Evolutionary conservation across 169 alveolate species (phyloP), one percentile per base, ranked within the genome.

Genomic region (Plasmodium ovale): DNA sequence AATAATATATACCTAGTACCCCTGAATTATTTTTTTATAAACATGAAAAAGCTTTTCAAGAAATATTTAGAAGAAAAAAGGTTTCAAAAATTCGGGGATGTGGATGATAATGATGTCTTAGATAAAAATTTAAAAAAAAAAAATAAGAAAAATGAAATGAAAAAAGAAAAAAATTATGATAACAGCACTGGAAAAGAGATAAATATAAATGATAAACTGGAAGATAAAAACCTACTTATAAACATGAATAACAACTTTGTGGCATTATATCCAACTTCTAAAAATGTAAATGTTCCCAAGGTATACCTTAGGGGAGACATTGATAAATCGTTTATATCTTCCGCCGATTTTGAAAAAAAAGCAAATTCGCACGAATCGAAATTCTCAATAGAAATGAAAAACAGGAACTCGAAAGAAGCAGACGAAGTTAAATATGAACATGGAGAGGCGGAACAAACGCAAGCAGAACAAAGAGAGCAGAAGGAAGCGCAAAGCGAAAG

Each of bases 1-100:
- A 77, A 77, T 67, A 77, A 77, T 53, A 77, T 77, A 31, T 77
- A 77, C 54, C 62, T 77, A 77, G 88, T 77, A n/a, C 88, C 88
- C 19, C 62, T 77, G 74, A 77, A 77, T 77, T 77, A 77, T 64
- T 62, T 62, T 42, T 77, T 77, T 62, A 77, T 77, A 62, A 77
- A 77, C 54, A 60, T 77, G 74, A 77, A 77, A 77, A 77, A 77
- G 44, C 60, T 60, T 62, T 77, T 77, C 29, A 77, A 60, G 44
- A 44, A 77, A 35, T 35, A 64, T 59, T 19, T 21, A 67, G 69
- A 77, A 21, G 88, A 47, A 47, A 77, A 54, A 25, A 16, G 23
- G 56, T 21, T n/a, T 25, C 31, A 42, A 10, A 77, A 60, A 27
- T 16, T 47, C 19, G 68, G n/a, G 6, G 49, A 77, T 42, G 53